A percentile compares a stretch with the other conserved stretches of the same genome.
Conservation (phyloP, 2,329 filamentous ascomycete genomes). For the Metarhizium sp. region DNA sequence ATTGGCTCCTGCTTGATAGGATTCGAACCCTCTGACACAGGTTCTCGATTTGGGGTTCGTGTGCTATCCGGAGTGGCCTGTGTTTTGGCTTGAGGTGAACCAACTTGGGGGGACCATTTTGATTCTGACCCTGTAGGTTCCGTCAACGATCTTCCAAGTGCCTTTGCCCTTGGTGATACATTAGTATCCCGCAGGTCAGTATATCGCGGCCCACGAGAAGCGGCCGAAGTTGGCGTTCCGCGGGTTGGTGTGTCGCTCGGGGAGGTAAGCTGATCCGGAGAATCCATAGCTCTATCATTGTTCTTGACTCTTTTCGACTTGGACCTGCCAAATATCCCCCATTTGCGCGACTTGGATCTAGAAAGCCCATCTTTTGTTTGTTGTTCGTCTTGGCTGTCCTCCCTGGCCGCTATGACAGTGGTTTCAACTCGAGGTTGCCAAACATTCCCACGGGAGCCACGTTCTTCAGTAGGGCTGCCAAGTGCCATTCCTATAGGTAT, state of each 20-base stretch:
- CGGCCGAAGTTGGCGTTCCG: neutral
- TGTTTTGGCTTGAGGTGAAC: neutral
- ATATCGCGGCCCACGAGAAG: neutral
- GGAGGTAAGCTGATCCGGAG: slow-evolving; percentile 3
- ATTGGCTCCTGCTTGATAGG: slow-evolving; percentile 19
- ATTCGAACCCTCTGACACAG: neutral
- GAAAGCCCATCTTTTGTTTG: slow-evolving; percentile 10
- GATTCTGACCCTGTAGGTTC: neutral
- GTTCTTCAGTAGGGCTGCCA: slow-evolving; percentile 53
- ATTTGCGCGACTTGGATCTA: slow-evolving; percentile 44
- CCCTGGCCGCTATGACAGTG: slow-evolving; percentile 14
- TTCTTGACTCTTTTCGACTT: slow-evolving; percentile 22
- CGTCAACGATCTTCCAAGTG: slow-evolving; percentile 1
- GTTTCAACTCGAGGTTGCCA: slow-evolving; percentile 18
- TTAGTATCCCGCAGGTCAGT: neutral
- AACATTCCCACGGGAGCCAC: slow-evolving; percentile 15
- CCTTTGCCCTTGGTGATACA: neutral
- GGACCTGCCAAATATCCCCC: slow-evolving; percentile 46
- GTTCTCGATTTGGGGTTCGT: neutral
- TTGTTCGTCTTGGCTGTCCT: slow-evolving; percentile 9
- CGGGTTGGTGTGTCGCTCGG: neutral
- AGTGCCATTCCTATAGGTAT: slow-evolving; percentile 62
- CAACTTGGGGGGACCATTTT: neutral
- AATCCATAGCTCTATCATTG: slow-evolving; percentile 7
- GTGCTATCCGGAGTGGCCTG: neutral